phyloP scores from a whole-genome alignment of 164 flowering plant species.

The Vitis riparia region DNA sequence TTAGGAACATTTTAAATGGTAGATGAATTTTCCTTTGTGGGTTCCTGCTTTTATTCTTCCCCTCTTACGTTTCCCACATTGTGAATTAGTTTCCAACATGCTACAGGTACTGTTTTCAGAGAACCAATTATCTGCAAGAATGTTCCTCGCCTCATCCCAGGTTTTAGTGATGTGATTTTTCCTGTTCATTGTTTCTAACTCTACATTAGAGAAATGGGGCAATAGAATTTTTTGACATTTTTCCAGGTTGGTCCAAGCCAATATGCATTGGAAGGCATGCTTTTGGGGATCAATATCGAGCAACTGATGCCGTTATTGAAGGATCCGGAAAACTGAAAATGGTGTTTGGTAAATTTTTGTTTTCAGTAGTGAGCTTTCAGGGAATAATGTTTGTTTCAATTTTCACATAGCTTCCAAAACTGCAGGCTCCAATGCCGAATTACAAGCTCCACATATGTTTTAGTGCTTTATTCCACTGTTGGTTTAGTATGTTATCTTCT shows the following conservation, averaged over 20 bases:
- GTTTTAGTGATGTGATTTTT: conserved; percentile 29
- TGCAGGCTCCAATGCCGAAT: too few species aligned
- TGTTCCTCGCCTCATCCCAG: conserved; percentile 87
- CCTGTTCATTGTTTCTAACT: neutral
- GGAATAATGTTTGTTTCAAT: too few species aligned
- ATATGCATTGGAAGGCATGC: conserved; percentile 99
- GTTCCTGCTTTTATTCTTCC: neutral
- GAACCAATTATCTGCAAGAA: conserved; percentile 97
- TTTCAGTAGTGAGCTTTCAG: too few species aligned
- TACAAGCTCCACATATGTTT: too few species aligned
- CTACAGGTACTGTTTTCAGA: conserved; percentile 93
- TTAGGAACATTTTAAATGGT: conserved; percentile 96
- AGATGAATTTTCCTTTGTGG: conserved; percentile 4
- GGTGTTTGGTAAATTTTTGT: conserved; percentile 64
- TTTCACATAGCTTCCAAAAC: too few species aligned
- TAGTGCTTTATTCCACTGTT: too few species aligned
- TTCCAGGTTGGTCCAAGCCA: conserved; percentile 90
- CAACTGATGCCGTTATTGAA: conserved; percentile 87
- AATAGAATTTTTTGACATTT: neutral
- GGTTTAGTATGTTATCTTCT: too few species aligned
- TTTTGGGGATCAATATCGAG: conserved; percentile 95
- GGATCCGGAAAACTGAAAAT: conserved; percentile 90
- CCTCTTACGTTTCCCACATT: neutral
- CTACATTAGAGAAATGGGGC: neutral
- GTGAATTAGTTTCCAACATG: neutral